Evolutionary conservation across 1,139 yeast species (phyloP), one percentile per base, ranked within the genome.

Genomic region (Eremothecium coryli): DNA sequence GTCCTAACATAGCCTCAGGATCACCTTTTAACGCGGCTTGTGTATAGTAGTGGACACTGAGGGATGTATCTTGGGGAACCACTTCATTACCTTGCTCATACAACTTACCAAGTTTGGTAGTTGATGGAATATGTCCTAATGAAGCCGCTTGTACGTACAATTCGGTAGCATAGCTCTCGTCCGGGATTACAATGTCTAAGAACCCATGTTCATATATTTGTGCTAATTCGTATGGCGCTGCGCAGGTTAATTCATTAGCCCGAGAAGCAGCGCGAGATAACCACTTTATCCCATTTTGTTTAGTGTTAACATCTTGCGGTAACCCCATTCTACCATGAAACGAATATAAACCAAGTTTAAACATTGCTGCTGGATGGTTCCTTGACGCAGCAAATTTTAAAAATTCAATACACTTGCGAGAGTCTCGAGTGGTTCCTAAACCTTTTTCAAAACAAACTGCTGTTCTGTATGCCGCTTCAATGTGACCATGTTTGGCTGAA

Each of bases 291-390:
- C 97, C 98, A 52, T 76, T 75, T 52, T 80, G 84, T 49, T 86
- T 82, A 17, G 84, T 78, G 39, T 71, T 75, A 17, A 75, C 65
- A 48, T 74, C 77, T 43, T 71, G 70, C 4, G 80, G 66, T 33
- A 88, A 58, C 1, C 97, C 96, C 88, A 88, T 78, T 45, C 82
- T 69, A 7, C 85, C 76, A 52, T 84, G 74, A 56, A 81, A 90
- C 26, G 86, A 80, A 44, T 88, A 86, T 32, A 84, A 68, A 5
- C 97, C 97, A 43, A 86, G 66, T 52, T 88, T 82, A 61, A 81
- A 81, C 94, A 88, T 85, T 4, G 97, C 95, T 10, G 95, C 90
- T 0, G 96, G 86, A 56, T 90, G 98, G 52, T 84, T 84, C 52
- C 81, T 80, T 18, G 88, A 71, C 0, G 97, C 95, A 0, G 97